These are phyloP conservation scores for Lactuca sativa DNA, from an alignment of 129 eudicot genomes.

Conservation along the genomic window DNA sequence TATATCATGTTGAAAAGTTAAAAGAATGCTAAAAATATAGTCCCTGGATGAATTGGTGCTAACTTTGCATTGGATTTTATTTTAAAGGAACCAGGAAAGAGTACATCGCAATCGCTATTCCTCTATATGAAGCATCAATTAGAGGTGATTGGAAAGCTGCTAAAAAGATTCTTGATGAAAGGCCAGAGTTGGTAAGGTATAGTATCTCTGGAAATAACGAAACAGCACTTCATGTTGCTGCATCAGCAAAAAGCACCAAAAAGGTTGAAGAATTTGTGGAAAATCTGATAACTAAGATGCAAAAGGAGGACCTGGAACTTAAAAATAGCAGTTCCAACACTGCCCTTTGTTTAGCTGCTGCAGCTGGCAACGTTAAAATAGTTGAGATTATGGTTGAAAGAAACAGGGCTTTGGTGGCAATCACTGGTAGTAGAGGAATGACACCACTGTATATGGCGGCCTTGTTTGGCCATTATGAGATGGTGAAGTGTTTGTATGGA, in stretches of 20 bases:
- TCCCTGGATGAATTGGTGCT: neutral
- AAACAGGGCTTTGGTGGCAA: conserved; percentile 12
- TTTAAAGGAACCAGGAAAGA: conserved; percentile 8
- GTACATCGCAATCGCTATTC: conserved; percentile 4
- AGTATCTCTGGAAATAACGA: conserved; percentile 37
- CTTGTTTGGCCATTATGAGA: conserved; percentile 30
- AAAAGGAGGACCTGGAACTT: conserved; percentile 10
- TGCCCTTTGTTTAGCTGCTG: conserved; percentile 36
- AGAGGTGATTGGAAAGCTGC: conserved; percentile 45
- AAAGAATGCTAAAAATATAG: neutral
- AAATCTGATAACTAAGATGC: conserved; percentile 30
- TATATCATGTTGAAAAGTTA: neutral
- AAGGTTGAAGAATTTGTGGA: conserved; percentile 21
- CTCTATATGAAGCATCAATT: conserved; percentile 29
- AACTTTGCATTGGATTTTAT: neutral
- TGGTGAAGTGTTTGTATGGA: conserved; percentile 29
- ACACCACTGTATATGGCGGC: conserved; percentile 22
- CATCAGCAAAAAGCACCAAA: conserved; percentile 17
- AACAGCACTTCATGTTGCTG: conserved; percentile 49
- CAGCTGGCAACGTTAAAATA: conserved; percentile 17
- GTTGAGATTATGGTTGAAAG: conserved; percentile 18
- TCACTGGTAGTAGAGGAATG: conserved; percentile 9
- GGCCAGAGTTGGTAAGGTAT: conserved; percentile 1
- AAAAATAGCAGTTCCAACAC: conserved; percentile 25
- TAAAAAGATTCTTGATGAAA: neutral